Percentiles rank a stretch among this genome's conserved stretches.
These are phyloP conservation scores for Moesziomyces globuligerus DNA, from an alignment of 1,284 basidiomycete species.

Conservation along the genomic window DNA sequence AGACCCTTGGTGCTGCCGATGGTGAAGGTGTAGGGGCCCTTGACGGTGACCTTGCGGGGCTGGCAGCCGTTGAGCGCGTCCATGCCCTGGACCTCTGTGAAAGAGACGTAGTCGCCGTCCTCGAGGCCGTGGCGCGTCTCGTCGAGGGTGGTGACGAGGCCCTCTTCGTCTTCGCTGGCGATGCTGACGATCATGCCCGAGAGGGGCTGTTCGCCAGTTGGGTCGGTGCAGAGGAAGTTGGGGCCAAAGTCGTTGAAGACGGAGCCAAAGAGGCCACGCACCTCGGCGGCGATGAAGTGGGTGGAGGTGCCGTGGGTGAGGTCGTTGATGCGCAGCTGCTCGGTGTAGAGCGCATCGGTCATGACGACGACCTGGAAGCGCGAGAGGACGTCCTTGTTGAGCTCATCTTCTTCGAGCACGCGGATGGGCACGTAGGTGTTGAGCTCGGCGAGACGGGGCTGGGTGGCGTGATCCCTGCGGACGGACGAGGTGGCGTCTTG, in stretches of 20 bases:
- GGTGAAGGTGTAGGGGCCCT: slow-evolving; percentile 72
- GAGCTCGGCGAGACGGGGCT: slow-evolving; percentile 90
- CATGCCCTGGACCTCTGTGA: slow-evolving; percentile 98
- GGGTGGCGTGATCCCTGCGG: slow-evolving; percentile 82
- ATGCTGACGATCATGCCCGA: slow-evolving; percentile 91
- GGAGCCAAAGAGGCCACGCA: slow-evolving; percentile 92
- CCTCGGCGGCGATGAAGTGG: slow-evolving; percentile 91
- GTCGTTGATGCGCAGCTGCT: slow-evolving; percentile 94
- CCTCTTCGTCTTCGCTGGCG: slow-evolving; percentile 74
- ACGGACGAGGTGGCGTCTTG: slow-evolving; percentile 79
- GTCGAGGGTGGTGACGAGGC: slow-evolving; percentile 93
- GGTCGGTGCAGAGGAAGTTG: slow-evolving; percentile 93
- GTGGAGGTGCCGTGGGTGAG: slow-evolving; percentile 75
- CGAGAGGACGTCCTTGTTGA: slow-evolving; percentile 51
- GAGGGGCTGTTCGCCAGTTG: slow-evolving; percentile 92
- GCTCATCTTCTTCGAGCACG: slow-evolving; percentile 69
- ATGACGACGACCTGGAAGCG: slow-evolving; percentile 79
- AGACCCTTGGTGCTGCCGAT: slow-evolving; percentile 66
- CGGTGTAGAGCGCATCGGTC: slow-evolving; percentile 79
- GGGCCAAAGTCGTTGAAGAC: slow-evolving; percentile 97
- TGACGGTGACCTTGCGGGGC: slow-evolving; percentile 89
- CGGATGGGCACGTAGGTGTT: slow-evolving; percentile 96
- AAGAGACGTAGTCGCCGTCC: slow-evolving; percentile 97
- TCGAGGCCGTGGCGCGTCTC: slow-evolving; percentile 97
- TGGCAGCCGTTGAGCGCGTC: slow-evolving; percentile 87